These are phyloP conservation scores for Escovopsis sp. DNA, from an alignment of 2,329 filamentous ascomycete genomes.

Conservation along the genomic window DNA sequence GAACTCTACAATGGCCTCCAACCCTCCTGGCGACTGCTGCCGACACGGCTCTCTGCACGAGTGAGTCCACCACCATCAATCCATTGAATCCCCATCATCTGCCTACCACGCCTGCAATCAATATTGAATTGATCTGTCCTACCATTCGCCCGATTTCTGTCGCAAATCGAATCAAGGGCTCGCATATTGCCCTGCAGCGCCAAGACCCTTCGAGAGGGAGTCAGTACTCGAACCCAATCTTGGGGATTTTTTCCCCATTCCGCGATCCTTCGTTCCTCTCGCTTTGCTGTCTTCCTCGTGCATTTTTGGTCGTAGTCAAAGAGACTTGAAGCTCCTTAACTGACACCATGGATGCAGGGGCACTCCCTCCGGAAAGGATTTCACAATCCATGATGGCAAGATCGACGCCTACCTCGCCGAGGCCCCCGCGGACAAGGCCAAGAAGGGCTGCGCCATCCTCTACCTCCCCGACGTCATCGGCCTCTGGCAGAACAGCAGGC, in stretches of 20 bases:
- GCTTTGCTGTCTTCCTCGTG: no score
- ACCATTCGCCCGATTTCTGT: background rate
- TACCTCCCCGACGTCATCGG: constrained; percentile 6
- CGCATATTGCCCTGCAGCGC: background rate
- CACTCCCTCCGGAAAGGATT: constrained; percentile 3
- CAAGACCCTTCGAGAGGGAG: background rate
- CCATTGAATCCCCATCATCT: no score
- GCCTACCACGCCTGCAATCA: background rate
- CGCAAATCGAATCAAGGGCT: background rate
- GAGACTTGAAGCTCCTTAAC: background rate
- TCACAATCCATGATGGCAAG: constrained; percentile 6
- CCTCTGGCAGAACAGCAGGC: constrained; percentile 28
- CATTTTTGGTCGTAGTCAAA: background rate
- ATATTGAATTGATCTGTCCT: background rate
- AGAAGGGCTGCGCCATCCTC: constrained; percentile 5
- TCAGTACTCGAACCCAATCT: background rate
- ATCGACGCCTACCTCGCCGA: constrained; percentile 11
- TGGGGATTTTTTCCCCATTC: background rate
- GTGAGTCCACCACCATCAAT: constrained; percentile 21
- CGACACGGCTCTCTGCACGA: constrained; percentile 36
- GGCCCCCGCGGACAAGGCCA: constrained; percentile 4
- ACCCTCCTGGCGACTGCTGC: constrained; percentile 38
- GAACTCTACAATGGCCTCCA: constrained; percentile 33
- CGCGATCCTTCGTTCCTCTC: no score
- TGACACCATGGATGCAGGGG: constrained; percentile 1